phyloP scores from a whole-genome alignment of 2,329 filamentous ascomycete species.

The Fusarium siculi region DNA sequence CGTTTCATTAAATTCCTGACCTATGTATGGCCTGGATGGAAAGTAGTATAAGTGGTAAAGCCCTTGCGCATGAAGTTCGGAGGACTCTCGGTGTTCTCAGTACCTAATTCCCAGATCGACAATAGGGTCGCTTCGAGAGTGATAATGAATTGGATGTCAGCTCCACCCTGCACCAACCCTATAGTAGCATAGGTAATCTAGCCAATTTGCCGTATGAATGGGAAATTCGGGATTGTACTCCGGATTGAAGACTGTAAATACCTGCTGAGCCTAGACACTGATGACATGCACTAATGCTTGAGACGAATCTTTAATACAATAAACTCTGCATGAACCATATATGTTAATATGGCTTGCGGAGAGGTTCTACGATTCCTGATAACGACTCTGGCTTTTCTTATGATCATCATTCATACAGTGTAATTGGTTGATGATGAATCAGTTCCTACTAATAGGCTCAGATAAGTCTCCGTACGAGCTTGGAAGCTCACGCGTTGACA shows the following conservation, averaged over 20 bases:
- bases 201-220: neutral
- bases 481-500: neutral
- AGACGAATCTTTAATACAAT: neutral
- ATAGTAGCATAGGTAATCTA: neutral
- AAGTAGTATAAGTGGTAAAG: neutral
- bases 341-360: neutral
- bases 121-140: constrained; percentile 9
- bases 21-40: neutral
- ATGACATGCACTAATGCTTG: neutral
- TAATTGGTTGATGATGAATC: neutral
- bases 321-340: neutral
- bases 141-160: neutral
- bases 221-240: constrained; percentile 13
- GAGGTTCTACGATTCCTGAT: neutral
- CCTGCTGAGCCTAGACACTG: neutral
- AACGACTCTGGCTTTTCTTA: neutral
- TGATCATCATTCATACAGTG: too few relatives aligned
- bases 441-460: neutral
- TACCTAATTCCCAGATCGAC: neutral
- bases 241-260: neutral
- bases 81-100: constrained; percentile 22
- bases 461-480: neutral
- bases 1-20: neutral
- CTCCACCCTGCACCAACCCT: constrained; percentile 2
- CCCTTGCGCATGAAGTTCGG: constrained; percentile 19